phyloP scores from a whole-genome alignment of 768 basidiomycete species.

The Mycena amicta region DNA sequence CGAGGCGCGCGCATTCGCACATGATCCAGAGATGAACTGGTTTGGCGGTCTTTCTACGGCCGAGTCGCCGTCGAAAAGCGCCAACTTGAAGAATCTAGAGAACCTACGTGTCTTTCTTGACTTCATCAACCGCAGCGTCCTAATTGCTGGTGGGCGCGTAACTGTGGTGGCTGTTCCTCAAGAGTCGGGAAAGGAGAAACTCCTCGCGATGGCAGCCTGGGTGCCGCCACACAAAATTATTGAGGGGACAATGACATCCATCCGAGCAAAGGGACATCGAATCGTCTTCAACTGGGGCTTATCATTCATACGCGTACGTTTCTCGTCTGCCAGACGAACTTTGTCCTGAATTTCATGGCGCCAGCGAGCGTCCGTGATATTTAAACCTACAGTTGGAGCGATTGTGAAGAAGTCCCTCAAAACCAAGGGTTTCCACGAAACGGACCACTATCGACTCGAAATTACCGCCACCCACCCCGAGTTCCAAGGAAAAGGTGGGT shows the following conservation, averaged over 20 bases:
- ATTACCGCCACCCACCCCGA: slow-evolving; percentile 15
- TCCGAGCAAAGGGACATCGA: slow-evolving; percentile 2
- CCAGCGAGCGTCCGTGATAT: slow-evolving; percentile 4
- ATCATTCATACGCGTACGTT: background rate
- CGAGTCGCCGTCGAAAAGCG: background rate
- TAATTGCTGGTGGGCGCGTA: slow-evolving; percentile 4
- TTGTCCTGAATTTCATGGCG: no score
- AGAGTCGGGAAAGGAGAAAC: background rate
- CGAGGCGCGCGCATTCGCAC: slow-evolving; percentile 6
- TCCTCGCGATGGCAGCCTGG: slow-evolving; percentile 10
- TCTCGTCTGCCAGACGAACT: no score
- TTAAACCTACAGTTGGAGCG: slow-evolving; percentile 4
- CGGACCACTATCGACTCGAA: slow-evolving; percentile 12
- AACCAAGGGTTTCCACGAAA: background rate
- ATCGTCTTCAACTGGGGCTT: slow-evolving; percentile 3
- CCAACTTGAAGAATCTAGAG: background rate
- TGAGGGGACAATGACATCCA: slow-evolving; percentile 4
- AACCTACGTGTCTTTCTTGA: slow-evolving; percentile 11
- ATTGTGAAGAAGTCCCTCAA: slow-evolving; percentile 7
- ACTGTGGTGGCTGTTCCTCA: slow-evolving; percentile 4
- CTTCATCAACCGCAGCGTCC: slow-evolving; percentile 6
- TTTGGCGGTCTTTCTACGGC: slow-evolving; percentile 10
- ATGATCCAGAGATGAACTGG: slow-evolving; percentile 16
- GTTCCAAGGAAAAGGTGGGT: slow-evolving; percentile 7
- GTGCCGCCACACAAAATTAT: slow-evolving; percentile 9